Conservation (phyloP, 352 stramenopile genomes). For the Phytophthora citrophthora region DNA sequence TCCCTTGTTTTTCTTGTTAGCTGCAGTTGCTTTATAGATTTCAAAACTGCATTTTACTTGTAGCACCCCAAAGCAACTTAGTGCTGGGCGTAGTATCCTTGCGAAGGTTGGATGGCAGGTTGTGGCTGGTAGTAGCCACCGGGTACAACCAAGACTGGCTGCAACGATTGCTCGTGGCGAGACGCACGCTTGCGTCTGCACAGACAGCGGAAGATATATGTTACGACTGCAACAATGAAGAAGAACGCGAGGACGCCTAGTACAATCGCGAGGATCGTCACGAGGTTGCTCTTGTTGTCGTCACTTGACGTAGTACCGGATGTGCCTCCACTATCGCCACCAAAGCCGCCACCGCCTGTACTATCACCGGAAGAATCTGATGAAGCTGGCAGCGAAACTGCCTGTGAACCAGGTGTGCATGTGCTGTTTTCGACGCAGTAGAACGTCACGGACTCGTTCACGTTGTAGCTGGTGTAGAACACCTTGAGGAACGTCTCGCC, state of each 20-base stretch:
- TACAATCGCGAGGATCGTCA: constrained; percentile 43
- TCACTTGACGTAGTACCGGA: constrained; percentile 26
- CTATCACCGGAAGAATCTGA: constrained; percentile 38
- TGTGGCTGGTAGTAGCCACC: constrained; percentile 40
- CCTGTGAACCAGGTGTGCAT: constrained; percentile 38
- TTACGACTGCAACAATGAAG: constrained; percentile 41
- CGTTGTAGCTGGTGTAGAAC: constrained; percentile 76
- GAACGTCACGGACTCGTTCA: constrained; percentile 67
- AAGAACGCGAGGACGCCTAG: constrained; percentile 47
- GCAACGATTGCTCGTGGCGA: constrained; percentile 31
- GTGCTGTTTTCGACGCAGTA: constrained; percentile 66
- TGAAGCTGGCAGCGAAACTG: constrained; percentile 34
- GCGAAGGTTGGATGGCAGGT: constrained; percentile 32
- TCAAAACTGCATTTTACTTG: constrained; percentile 29
- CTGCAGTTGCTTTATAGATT: constrained; percentile 29
- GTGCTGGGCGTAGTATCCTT: constrained; percentile 40
- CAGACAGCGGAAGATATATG: constrained; percentile 36
- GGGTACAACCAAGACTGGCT: constrained; percentile 40
- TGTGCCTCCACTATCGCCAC: constrained; percentile 18
- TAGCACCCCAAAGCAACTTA: background rate
- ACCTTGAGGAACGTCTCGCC: constrained; percentile 80
- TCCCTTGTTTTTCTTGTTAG: constrained; percentile 8
- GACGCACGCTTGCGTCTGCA: constrained; percentile 32
- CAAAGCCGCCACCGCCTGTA: constrained; percentile 32
- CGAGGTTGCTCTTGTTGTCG: constrained; percentile 33